phyloP scores from a whole-genome alignment of 176 grass and related monocot species.

The Guadua angustifolia region DNA sequence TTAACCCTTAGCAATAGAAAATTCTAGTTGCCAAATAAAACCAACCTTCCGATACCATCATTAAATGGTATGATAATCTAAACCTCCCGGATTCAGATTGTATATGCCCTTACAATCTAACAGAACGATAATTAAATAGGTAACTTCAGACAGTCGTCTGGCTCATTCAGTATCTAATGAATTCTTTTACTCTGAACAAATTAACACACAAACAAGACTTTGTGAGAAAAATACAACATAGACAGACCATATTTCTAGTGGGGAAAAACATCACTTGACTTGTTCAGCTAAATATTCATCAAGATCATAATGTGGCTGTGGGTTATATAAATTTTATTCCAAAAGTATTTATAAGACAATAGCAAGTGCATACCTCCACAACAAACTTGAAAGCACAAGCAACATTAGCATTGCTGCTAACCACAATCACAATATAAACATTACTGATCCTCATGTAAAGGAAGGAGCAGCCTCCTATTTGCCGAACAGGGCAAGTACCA shows the following conservation, averaged over 20 bases:
- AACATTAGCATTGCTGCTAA: slow-evolving; percentile 96
- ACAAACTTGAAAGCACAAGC: slow-evolving; percentile 92
- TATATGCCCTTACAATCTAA: slow-evolving; percentile 26
- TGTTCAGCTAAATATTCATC: slow-evolving; percentile 29
- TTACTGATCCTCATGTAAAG: slow-evolving; percentile 97
- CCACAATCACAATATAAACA: slow-evolving; percentile 93
- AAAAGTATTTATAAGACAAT: not conserved
- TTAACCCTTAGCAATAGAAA: not conserved
- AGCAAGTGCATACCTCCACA: slow-evolving; percentile 68
- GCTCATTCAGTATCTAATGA: not conserved
- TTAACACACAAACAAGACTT: not conserved
- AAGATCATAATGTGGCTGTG: slow-evolving; percentile 11
- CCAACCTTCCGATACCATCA: slow-evolving; percentile 16
- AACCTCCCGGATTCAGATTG: not conserved
- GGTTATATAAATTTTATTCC: slow-evolving; percentile 1
- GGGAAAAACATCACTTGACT: not conserved
- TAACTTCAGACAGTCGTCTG: not conserved
- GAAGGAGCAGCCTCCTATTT: slow-evolving; percentile 93
- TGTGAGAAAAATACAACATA: not conserved
- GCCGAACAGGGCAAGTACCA: slow-evolving; percentile 86
- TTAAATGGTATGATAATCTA: slow-evolving; percentile 2
- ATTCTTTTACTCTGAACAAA: slow-evolving; percentile 8
- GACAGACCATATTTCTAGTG: not conserved
- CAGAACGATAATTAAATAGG: slow-evolving; percentile 6
- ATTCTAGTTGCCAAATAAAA: not conserved